A percentile compares a stretch with the other conserved stretches of the same genome.
Conservation (phyloP, 805 yeast species). For the Zygosaccharomyces bisporus region DNA sequence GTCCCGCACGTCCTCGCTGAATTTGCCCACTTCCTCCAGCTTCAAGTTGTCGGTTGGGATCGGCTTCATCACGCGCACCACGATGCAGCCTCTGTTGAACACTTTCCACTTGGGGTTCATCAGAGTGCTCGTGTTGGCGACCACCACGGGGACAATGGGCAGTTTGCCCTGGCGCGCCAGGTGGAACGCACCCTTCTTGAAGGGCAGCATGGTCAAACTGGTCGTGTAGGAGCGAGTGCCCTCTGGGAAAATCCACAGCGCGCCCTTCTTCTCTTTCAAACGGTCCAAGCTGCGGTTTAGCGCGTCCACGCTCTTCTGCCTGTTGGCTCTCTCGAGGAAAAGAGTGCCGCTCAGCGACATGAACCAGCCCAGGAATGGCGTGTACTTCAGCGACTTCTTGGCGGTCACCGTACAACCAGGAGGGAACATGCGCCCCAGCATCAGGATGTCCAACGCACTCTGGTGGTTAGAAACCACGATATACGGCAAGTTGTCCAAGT, state of each 20-base stretch:
- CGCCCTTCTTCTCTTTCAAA: slow-evolving; percentile 62
- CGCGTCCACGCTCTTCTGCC: slow-evolving; percentile 70
- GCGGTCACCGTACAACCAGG: slow-evolving; percentile 89
- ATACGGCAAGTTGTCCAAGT: slow-evolving; percentile 62
- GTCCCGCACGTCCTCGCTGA: slow-evolving; percentile 53
- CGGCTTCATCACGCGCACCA: slow-evolving; percentile 77
- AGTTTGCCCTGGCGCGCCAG: slow-evolving; percentile 89
- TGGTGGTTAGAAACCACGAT: slow-evolving; percentile 87
- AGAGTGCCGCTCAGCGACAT: slow-evolving; percentile 89
- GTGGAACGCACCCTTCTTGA: slow-evolving; percentile 98
- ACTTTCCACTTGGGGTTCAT: slow-evolving; percentile 56
- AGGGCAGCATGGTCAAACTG: slow-evolving; percentile 69
- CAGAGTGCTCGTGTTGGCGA: slow-evolving; percentile 76
- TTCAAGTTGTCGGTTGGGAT: slow-evolving; percentile 65
- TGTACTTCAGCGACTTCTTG: slow-evolving; percentile 72
- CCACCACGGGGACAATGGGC: slow-evolving; percentile 86
- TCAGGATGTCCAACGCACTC: slow-evolving; percentile 76
- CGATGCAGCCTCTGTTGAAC: slow-evolving; percentile 76
- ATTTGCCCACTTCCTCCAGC: slow-evolving; percentile 62
- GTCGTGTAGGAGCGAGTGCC: slow-evolving; percentile 87
- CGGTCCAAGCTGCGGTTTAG: slow-evolving; percentile 63
- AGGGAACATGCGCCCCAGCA: slow-evolving; percentile 83
- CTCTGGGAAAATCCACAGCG: slow-evolving; percentile 90
- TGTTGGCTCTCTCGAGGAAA: slow-evolving; percentile 78
- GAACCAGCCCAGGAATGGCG: slow-evolving; percentile 96